phyloP scores from a whole-genome alignment of 208 protist species.

The Crithidia expoeki region DNA sequence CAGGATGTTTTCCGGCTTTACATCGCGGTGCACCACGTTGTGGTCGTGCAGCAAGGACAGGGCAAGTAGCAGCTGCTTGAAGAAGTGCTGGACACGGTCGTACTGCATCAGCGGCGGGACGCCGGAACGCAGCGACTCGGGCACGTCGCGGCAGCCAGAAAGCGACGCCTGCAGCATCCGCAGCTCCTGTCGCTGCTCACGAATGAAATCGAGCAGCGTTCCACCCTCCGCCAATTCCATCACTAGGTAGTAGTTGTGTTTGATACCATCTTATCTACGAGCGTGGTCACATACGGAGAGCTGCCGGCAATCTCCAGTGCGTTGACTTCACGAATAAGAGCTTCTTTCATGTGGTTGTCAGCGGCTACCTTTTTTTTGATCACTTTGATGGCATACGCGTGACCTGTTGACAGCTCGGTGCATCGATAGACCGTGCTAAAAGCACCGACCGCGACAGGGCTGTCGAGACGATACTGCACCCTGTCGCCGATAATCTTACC shows the following conservation, averaged over 20 bases:
- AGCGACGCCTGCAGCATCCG: conserved; percentile 17
- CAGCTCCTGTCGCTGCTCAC: conserved; percentile 36
- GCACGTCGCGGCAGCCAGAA: conserved; percentile 7
- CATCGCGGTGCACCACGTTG: conserved; percentile 87
- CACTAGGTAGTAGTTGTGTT: conserved; percentile 83
- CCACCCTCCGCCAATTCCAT: conserved; percentile 82
- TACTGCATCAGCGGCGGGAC: conserved; percentile 27
- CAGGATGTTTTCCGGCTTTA: conserved; percentile 90
- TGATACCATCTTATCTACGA: conserved; percentile 83
- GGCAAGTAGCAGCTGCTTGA: conserved; percentile 76
- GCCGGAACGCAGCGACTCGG: conserved; percentile 11
- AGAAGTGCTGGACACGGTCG: conserved; percentile 34
- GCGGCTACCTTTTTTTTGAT: conserved; percentile 47
- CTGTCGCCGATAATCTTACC: conserved; percentile 65
- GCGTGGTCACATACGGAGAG: conserved; percentile 56
- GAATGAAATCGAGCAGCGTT: conserved; percentile 69
- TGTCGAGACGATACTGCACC: conserved; percentile 65
- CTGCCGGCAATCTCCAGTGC: conserved; percentile 56
- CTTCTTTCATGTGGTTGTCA: conserved; percentile 57
- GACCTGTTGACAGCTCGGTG: conserved; percentile 38
- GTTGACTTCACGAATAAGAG: conserved; percentile 73
- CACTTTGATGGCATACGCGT: conserved; percentile 76
- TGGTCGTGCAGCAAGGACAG: conserved; percentile 59
- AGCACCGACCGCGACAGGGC: conserved; percentile 64
- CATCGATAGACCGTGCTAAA: conserved; percentile 89